Evolutionary conservation across 441 rosid species (phyloP), one percentile per base, ranked within the genome.

Genomic region (Gossypium laxum): DNA sequence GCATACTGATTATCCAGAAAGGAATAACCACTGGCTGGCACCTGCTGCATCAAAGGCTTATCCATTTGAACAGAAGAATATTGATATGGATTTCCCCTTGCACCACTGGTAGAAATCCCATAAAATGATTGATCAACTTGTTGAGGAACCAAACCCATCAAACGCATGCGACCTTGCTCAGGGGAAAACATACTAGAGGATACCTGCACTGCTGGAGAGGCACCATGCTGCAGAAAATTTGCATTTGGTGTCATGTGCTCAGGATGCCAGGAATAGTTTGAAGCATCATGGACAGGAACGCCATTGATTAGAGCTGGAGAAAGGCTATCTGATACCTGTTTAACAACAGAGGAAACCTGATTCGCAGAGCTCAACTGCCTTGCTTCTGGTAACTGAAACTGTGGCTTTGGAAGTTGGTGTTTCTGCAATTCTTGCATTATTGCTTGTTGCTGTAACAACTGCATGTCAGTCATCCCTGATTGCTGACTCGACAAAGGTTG

Each of bases 391-490:
- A 76, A 83, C 81, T 78, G 85, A 72, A 82, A 71, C 67, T 81
- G 90, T 66, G 85, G 85, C 82, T 86, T 84, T 58, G 81, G 86
- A 73, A 85, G 77, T 12, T 83, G 88, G 66, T 87, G 97, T 74
- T 88, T 83, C 76, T 88, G 96, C 58, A 82, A 71, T 45, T 91
- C 92, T 69, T 85, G 94, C 80, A 91, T 76, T 81, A 88, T 82
- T 61, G 81, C 72, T 64, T 91, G 89, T 66, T 91, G 86, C 74
- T 91, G 94, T 28, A 89, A 69, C 2, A 88, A 76, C 78, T 85
- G 94, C 91, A 91, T 76, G 70, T 93, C 98, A 83, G 72, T 77
- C 69, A 81, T 69, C 63, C 90, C 93, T 50, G 86, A 74, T 75
- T 83, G 89, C 81, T 86, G 96, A 79, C 89, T 86, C 17, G 89